Percentiles rank a stretch among this genome's conserved stretches.
Evolutionary conservation across 2,329 filamentous ascomycete genomes (phyloP).

Genomic region (Eutypa lata): DNA sequence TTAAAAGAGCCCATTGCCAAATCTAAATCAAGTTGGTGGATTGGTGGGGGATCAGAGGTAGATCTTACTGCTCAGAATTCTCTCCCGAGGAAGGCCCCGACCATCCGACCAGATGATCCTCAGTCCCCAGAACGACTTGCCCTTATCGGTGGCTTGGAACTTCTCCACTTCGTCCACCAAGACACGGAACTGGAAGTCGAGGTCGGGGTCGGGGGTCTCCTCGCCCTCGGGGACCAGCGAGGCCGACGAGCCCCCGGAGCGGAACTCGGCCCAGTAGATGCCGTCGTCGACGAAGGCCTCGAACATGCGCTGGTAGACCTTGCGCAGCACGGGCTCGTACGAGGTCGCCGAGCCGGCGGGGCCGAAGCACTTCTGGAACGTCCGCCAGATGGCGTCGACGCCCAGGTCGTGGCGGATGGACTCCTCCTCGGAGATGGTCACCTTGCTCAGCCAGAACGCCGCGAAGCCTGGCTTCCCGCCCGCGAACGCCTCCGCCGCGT

Average conservation of each 20-base stretch:
- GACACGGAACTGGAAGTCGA: conserved; percentile 8
- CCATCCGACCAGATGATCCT: conserved; percentile 12
- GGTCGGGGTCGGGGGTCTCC: conserved; percentile 9
- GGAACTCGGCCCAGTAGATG: conserved; percentile 13
- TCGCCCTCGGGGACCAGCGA: conserved; percentile 10
- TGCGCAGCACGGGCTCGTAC: conserved; percentile 12
- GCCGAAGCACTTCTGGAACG: conserved; percentile 12
- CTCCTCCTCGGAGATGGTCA: conserved; percentile 8
- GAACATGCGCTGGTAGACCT: conserved; percentile 11
- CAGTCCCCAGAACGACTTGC: conserved; percentile 9
- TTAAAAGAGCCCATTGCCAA: too few species aligned
- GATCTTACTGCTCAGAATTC: conserved; percentile 8
- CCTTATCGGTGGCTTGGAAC: conserved; percentile 11
- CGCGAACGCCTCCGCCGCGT: conserved; percentile 8
- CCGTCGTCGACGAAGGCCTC: conserved; percentile 9
- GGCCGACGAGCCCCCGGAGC: conserved; percentile 8
- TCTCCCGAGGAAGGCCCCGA: background rate
- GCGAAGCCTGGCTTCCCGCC: conserved; percentile 9
- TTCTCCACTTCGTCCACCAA: conserved; percentile 11
- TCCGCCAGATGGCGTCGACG: conserved; percentile 12
- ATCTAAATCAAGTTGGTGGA: too few species aligned
- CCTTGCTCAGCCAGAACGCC: conserved; percentile 9
- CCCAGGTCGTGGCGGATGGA: conserved; percentile 10
- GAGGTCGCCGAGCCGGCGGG: conserved; percentile 7
- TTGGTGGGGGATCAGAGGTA: background rate